phyloP scores from a whole-genome alignment of 1,139 yeast genomes.

The Nakaseomyces glabratus region DNA sequence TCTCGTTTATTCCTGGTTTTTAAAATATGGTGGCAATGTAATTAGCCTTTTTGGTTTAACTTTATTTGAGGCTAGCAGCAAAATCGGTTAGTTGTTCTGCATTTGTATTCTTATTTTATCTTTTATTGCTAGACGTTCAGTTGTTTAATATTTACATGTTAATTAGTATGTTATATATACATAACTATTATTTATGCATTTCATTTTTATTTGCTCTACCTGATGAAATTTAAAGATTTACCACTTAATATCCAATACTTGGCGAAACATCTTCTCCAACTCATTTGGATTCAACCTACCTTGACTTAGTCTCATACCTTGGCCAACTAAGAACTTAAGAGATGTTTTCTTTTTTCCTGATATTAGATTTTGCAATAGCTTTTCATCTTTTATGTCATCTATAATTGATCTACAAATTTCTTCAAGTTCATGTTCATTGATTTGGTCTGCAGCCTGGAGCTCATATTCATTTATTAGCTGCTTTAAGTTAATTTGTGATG shows the following conservation, averaged over 20 bases:
- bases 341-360: constrained; percentile 54
- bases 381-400: constrained; percentile 36
- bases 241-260: constrained; percentile 19
- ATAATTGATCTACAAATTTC: constrained; percentile 53
- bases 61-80: no score
- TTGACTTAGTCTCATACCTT: constrained; percentile 69
- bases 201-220: no score
- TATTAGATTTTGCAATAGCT: constrained; percentile 48
- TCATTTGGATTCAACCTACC: constrained; percentile 52
- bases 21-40: no score
- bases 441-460: constrained; percentile 30
- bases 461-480: constrained; percentile 49
- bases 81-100: no score
- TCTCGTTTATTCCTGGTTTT: background rate
- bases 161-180: no score
- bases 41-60: no score
- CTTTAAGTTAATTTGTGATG: constrained; percentile 28
- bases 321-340: constrained; percentile 70
- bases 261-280: constrained; percentile 40
- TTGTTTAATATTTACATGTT: no score
- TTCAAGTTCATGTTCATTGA: constrained; percentile 30
- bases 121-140: no score
- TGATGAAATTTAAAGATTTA: no score
- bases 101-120: no score
- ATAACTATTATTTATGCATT: no score